These are phyloP conservation scores for Pontederia paniculata DNA, from an alignment of 176 grass and related monocot species.

Conservation along the genomic window DNA sequence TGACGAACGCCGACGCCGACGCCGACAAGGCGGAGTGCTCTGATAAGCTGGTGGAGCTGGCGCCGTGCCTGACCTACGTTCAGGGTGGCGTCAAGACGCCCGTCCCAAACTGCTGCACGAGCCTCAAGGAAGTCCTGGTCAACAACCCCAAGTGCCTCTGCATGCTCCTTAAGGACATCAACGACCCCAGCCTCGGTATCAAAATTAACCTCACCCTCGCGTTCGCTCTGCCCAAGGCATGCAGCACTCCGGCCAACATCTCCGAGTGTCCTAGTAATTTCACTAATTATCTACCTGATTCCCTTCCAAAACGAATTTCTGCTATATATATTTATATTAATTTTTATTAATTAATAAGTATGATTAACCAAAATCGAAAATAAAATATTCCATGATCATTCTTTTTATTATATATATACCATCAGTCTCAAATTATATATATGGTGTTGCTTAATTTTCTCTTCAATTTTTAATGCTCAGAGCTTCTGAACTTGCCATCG, in stretches of 20 bases:
- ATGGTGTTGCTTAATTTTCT: background rate
- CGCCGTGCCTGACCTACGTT: conserved; percentile 78
- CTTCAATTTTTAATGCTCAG: conserved; percentile 19
- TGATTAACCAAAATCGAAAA: too few relatives aligned
- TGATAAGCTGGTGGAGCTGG: conserved; percentile 50
- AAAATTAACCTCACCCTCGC: conserved; percentile 81
- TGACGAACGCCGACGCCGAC: conserved; percentile 26
- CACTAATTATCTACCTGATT: background rate
- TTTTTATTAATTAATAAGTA: background rate
- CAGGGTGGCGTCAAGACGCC: conserved; percentile 46
- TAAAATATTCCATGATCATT: too few relatives aligned
- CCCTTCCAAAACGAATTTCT: too few relatives aligned
- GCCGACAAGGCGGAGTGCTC: conserved; percentile 67
- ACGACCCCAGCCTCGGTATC: conserved; percentile 75
- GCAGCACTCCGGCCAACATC: conserved; percentile 58
- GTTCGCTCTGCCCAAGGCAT: conserved; percentile 53
- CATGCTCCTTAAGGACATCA: conserved; percentile 68
- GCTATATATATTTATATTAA: too few relatives aligned
- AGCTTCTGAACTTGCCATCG: conserved; percentile 63
- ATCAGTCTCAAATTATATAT: too few relatives aligned
- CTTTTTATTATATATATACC: too few relatives aligned
- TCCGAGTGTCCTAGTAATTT: conserved; percentile 64
- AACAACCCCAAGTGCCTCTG: conserved; percentile 89
- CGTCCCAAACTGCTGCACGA: conserved; percentile 75
- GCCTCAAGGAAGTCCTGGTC: conserved; percentile 55